phyloP scores from a whole-genome alignment of 768 basidiomycete species.

The Termitomyces sp. region DNA sequence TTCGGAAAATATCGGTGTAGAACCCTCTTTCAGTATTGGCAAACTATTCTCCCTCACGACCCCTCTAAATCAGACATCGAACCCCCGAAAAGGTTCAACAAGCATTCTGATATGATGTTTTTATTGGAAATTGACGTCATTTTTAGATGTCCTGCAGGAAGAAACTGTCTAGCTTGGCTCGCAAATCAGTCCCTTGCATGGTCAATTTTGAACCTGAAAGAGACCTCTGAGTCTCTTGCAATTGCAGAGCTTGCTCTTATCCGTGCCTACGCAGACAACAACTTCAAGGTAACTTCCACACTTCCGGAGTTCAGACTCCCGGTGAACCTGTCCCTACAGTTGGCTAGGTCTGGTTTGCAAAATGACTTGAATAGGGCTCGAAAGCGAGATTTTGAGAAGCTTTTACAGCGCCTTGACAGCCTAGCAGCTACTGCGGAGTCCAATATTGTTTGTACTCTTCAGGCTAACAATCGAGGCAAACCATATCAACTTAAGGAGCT shows the following conservation, averaged over 20 bases:
- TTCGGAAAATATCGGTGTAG: conserved; percentile 13
- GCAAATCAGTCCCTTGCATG: conserved; percentile 9
- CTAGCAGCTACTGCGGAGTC: conserved; percentile 1
- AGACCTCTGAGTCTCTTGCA: background rate
- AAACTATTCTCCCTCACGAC: conserved; percentile 5
- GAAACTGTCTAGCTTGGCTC: conserved; percentile 7
- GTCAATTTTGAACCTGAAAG: conserved; percentile 8
- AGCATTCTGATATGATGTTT: background rate
- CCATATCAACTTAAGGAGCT: conserved; percentile 11
- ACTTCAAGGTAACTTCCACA: conserved; percentile 6
- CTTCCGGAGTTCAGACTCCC: background rate
- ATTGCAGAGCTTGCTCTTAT: conserved; percentile 1
- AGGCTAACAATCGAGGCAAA: conserved; percentile 4
- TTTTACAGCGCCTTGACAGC: conserved; percentile 1
- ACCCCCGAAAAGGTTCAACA: conserved; percentile 1
- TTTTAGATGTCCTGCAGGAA: conserved; percentile 5
- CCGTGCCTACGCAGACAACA: conserved; percentile 4
- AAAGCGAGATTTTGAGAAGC: conserved; percentile 5
- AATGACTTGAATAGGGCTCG: conserved; percentile 7
- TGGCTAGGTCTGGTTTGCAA: conserved; percentile 7
- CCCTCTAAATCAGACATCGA: background rate
- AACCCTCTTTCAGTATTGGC: conserved; percentile 8
- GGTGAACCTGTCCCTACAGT: background rate
- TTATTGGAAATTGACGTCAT: conserved; percentile 9
- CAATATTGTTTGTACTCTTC: conserved; percentile 5